Evolutionary conservation across 768 basidiomycete genomes (phyloP).

Genomic region (Kwoniella newhampshirensis): DNA sequence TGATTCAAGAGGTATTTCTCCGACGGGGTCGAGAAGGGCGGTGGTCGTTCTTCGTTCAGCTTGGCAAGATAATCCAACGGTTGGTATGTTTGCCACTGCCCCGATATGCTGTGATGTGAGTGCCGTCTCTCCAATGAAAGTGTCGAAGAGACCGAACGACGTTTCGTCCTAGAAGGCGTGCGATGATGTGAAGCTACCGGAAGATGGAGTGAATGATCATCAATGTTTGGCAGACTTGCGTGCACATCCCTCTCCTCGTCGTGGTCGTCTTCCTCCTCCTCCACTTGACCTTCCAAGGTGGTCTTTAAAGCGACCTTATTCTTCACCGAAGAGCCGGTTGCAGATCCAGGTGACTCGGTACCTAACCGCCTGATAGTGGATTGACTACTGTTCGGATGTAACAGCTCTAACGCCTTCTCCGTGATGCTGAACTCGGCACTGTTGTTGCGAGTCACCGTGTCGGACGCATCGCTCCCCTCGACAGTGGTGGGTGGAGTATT

Average conservation of each 20-base stretch:
- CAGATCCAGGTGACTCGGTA: constrained; percentile 15
- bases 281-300: constrained; percentile 37
- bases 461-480: constrained; percentile 39
- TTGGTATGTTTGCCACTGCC: constrained; percentile 53
- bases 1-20: constrained; percentile 78
- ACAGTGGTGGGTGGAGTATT: constrained; percentile 49
- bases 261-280: constrained; percentile 39
- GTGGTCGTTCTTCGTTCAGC: constrained; percentile 56
- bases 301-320: constrained; percentile 20
- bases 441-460: constrained; percentile 19
- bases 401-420: constrained; percentile 31
- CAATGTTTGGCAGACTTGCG: constrained; percentile 25
- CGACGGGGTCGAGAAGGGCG: constrained; percentile 80
- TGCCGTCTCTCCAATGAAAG: constrained; percentile 54
- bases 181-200: constrained; percentile 61
- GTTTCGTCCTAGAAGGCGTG: constrained; percentile 91
- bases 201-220: constrained; percentile 58
- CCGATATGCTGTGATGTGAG: constrained; percentile 57
- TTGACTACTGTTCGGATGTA: constrained; percentile 51
- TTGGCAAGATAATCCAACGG: constrained; percentile 57
- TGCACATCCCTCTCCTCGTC: constrained; percentile 14
- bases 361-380: constrained; percentile 47
- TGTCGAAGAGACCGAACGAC: constrained; percentile 88
- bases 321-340: constrained; percentile 11
- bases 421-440: constrained; percentile 35